Base-by-base conservation (phyloP, 495 filamentous ascomycete species). In the Hypoxylon fragiforme region DNA sequence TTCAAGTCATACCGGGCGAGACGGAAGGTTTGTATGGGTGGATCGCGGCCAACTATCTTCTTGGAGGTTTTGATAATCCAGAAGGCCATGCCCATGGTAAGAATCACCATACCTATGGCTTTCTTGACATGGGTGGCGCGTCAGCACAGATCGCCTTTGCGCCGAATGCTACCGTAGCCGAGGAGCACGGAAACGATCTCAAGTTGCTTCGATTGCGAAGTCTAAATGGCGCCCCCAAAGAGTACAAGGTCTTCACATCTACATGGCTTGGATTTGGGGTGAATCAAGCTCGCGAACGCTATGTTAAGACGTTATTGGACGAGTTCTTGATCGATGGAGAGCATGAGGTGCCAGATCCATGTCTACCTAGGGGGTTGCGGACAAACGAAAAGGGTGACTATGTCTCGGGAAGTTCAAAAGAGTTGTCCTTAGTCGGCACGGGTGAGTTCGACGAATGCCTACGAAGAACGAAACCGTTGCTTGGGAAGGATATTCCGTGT, bases 11-110 rank as follows among this genome's bases (percentile, higher is more conserved):
- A 49, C 84, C 89, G 1, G 94, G 94, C n/a, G 92, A 96, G 65
- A 97, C 95, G 0, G 94, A 99, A 69, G 94, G 92, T 13, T 69
- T 99, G 32, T 99, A 97, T 59, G 94, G 94, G n/a, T 99, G 94
- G 94, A 86, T 97, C 57, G 94, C 94, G 26, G 85, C 92, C n/a
- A 99, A 99, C 65, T 99, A 97, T 65, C 72, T 99, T 14, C 74
- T 99, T 24, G 91, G 89, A n/a, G 90, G 90, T 1, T 97, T 97
- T 57, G 88, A 97, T 67, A 70, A 79, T n/a, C 88, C 91, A 0
- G 76, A 82, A 19, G 72, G 80, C 18, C 89, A 95, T 59, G 66
- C 70, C 14, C 81, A 84, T 56, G 91, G 91, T 13, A 91, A 96
- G 62, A 87, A 83, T 18, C 94, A 97, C 60, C 88, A 94, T 63